These are phyloP conservation scores for Candida alai DNA, from an alignment of 805 yeast genomes.

Conservation along the genomic window DNA sequence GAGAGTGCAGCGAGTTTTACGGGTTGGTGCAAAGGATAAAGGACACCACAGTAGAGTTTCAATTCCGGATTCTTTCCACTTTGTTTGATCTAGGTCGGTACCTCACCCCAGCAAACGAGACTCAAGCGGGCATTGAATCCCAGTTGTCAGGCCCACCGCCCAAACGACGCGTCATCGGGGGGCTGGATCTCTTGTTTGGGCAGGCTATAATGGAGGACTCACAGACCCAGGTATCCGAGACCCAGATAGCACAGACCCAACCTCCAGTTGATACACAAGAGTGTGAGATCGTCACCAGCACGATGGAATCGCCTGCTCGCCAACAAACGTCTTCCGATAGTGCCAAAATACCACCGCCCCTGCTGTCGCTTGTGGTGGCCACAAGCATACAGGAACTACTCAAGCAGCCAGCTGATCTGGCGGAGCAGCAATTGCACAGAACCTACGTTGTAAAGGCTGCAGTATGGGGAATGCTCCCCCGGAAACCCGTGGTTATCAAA, in stretches of 20 bases:
- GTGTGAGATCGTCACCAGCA: slow-evolving; percentile 6
- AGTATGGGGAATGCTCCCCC: slow-evolving; percentile 16
- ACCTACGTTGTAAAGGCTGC: slow-evolving; percentile 17
- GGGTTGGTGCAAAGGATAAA: too few relatives aligned
- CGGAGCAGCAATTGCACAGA: slow-evolving; percentile 4
- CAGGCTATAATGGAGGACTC: background rate
- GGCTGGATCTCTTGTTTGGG: background rate
- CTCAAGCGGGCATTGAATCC: background rate
- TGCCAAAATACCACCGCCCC: slow-evolving; percentile 4
- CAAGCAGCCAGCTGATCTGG: too few relatives aligned
- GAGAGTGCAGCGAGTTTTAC: too few relatives aligned
- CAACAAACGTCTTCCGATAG: slow-evolving; percentile 8
- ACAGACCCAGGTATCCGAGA: background rate
- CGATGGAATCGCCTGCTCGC: slow-evolving; percentile 8
- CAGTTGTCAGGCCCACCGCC: background rate
- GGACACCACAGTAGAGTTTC: too few relatives aligned
- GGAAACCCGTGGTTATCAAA: slow-evolving; percentile 20
- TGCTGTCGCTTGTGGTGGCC: slow-evolving; percentile 3
- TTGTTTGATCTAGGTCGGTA: background rate
- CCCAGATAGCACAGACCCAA: background rate
- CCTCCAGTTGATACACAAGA: background rate
- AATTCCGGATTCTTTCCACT: background rate
- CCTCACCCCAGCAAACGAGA: background rate
- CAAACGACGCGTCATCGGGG: background rate
- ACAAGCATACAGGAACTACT: slow-evolving; percentile 2